Conservation (phyloP, 2,329 filamentous ascomycete genomes). For the Xylaria sp. region DNA sequence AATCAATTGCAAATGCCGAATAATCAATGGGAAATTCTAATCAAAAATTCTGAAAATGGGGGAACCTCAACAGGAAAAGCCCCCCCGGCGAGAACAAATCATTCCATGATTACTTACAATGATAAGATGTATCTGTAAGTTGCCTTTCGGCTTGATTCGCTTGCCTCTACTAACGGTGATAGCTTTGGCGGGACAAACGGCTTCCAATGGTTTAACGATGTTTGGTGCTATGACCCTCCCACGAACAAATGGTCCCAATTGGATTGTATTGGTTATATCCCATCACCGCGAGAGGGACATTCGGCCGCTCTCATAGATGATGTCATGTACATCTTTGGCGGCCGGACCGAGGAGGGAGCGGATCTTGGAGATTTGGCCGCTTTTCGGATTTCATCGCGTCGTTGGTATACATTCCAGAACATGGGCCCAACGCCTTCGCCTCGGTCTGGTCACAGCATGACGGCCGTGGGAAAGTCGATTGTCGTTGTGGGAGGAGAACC, state of each 20-base stretch:
- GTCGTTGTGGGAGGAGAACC: slow-evolving; percentile 95
- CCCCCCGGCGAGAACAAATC: slow-evolving; percentile 92
- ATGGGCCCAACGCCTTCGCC: slow-evolving; percentile 97
- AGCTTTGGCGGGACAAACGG: slow-evolving; percentile 99
- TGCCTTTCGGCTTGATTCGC: neutral
- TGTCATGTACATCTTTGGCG: slow-evolving; percentile 99
- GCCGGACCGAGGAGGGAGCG: slow-evolving; percentile 90
- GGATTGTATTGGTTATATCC: slow-evolving; percentile 98
- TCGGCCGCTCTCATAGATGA: slow-evolving; percentile 93
- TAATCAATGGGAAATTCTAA: slow-evolving; percentile 95
- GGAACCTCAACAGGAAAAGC: slow-evolving; percentile 71
- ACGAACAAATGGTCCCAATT: slow-evolving; percentile 86
- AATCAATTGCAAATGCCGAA: slow-evolving; percentile 92
- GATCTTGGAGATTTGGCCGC: slow-evolving; percentile 95
- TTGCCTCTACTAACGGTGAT: slow-evolving; percentile 23
- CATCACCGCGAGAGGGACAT: slow-evolving; percentile 91
- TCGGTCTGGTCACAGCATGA: slow-evolving; percentile 97
- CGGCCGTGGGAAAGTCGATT: slow-evolving; percentile 89
- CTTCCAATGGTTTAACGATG: slow-evolving; percentile 97
- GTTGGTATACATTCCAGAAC: slow-evolving; percentile 99
- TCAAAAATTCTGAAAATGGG: slow-evolving; percentile 75
- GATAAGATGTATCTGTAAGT: slow-evolving; percentile 93
- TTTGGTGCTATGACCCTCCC: slow-evolving; percentile 93
- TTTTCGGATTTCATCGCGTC: slow-evolving; percentile 76
- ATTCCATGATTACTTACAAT: slow-evolving; percentile 89